These are phyloP conservation scores for Gastrolobium villosum DNA, from an alignment of 306 rosid genomes.

Conservation along the genomic window DNA sequence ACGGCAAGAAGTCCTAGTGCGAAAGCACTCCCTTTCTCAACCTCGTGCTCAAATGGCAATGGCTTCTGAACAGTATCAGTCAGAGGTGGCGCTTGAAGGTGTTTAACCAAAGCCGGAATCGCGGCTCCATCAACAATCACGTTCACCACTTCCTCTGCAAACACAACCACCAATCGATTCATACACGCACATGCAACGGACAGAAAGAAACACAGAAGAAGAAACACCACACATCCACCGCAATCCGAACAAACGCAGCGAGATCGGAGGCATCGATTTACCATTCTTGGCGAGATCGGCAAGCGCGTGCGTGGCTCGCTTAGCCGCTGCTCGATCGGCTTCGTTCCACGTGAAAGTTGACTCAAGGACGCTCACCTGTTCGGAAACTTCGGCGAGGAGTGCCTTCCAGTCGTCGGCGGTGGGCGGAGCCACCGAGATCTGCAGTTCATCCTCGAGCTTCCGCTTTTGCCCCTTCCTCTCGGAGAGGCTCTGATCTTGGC, in stretches of 20 bases:
- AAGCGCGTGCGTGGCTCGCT: conserved; percentile 96
- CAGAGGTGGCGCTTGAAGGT: conserved; percentile 81
- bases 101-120: conserved; percentile 87
- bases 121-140: conserved; percentile 97
- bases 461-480: conserved; percentile 97
- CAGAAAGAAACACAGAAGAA: conserved; percentile 15
- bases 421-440: conserved; percentile 72
- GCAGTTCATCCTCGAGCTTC: conserved; percentile 82
- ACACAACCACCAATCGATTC: conserved; percentile 40
- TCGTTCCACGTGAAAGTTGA: conserved; percentile 85
- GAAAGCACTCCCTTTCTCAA: conserved; percentile 98
- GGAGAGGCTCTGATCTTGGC: conserved; percentile 70
- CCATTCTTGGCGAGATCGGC: conserved; percentile 99
- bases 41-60: conserved; percentile 92
- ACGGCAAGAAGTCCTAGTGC: conserved; percentile 98
- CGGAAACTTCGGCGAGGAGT: conserved; percentile 67
- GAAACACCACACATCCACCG: conserved; percentile 21
- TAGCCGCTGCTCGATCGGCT: conserved; percentile 86
- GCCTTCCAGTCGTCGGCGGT: conserved; percentile 73
- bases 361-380: conserved; percentile 76
- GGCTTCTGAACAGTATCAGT: conserved; percentile 64
- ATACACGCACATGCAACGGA: conserved; percentile 31
- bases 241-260: conserved; percentile 46
- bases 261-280: conserved; percentile 60
- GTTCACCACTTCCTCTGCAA: conserved; percentile 94